Base-by-base conservation (phyloP, 2,329 filamentous ascomycete genomes). In the Tolypocladium guangdongense region DNA sequence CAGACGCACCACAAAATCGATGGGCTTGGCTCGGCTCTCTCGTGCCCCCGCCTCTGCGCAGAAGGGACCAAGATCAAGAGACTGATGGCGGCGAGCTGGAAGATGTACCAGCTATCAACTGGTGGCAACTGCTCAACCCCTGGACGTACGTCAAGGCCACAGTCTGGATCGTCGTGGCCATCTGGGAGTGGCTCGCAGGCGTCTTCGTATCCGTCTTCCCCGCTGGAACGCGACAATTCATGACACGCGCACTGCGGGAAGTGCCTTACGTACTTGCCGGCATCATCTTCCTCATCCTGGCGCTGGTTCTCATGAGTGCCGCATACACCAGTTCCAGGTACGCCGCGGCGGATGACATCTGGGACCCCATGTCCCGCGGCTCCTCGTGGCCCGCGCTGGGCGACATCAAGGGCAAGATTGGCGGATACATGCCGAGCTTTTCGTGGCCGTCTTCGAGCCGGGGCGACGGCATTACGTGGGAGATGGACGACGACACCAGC, bases 81-180 rank as follows among this genome's bases (percentile, higher is more conserved):
- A 10, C 14, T 11, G 49, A 30, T 6, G 10, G 18, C 35, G 18
- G 18, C 20, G 35, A 14, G 37, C 14, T 18, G 14, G 46, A 45
- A 45, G 45, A 39, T 7, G 38, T 33, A 24, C 51, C 51, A 43
- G 49, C 41, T 51, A 55, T 43, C 8, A 54, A 62, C 36, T 64
- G 63, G 58, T 59, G 60, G 56, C 59, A 59, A 20, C 55, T 69
- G 3, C 49, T 68, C 4, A 62, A 68, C 32, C 68, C 68, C 0
- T 57, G 61, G 53, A 68, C 65, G 6, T 70, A 70, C 33, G 7
- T 68, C 1, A 52, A 62, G 20, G 56, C 58, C 4, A 14, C 65
- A 18, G 55, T 54, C 18, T 66, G 63, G 63, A 8, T 62, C 7
- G 39, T 63, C 16, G 58, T 60, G 18, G 49, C 43, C 18, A 49